Evolutionary conservation across 345 rosid genomes (phyloP).

Genomic region (Populus ilicifolia): DNA sequence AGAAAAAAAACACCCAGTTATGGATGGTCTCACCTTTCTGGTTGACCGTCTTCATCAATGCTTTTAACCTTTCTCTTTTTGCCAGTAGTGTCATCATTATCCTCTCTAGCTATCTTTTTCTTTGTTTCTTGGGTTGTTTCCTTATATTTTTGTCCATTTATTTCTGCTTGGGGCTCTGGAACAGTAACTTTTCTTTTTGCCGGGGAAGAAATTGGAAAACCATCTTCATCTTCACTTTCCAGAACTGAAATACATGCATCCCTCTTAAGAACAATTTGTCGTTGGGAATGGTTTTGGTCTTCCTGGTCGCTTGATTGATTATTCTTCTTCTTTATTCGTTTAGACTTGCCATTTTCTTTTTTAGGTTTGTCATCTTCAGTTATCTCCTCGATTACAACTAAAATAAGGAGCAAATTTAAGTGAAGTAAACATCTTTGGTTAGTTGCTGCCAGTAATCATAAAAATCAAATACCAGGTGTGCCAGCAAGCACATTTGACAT

Average conservation of each 20-base stretch:
- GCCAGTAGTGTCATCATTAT: conserved; percentile 27
- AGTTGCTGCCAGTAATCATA: not conserved
- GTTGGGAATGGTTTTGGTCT: conserved; percentile 23
- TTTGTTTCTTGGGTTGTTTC: conserved; percentile 18
- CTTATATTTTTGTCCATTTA: conserved; percentile 20
- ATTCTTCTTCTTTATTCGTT: conserved; percentile 42
- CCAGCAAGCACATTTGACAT: not conserved
- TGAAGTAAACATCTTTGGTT: not conserved
- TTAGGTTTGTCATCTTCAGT: conserved; percentile 61
- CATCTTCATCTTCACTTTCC: conserved; percentile 96
- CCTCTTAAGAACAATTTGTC: conserved; percentile 42
- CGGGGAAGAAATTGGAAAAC: conserved; percentile 59
- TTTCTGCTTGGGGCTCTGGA: conserved; percentile 27
- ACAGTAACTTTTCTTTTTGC: conserved; percentile 20
- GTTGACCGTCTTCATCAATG: conserved; percentile 47
- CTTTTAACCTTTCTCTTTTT: conserved; percentile 65
- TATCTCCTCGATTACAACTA: conserved; percentile 91
- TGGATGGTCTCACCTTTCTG: conserved; percentile 47
- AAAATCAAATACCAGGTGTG: not conserved
- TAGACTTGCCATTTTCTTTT: conserved; percentile 36
- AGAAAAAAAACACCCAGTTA: not conserved
- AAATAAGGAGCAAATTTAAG: not conserved
- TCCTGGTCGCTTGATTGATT: conserved; percentile 29
- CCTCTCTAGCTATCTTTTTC: conserved; percentile 27
- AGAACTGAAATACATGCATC: conserved; percentile 29